Evolutionary conservation across 768 basidiomycete genomes (phyloP).

Genomic region (Psilocybe subaeruginosa): DNA sequence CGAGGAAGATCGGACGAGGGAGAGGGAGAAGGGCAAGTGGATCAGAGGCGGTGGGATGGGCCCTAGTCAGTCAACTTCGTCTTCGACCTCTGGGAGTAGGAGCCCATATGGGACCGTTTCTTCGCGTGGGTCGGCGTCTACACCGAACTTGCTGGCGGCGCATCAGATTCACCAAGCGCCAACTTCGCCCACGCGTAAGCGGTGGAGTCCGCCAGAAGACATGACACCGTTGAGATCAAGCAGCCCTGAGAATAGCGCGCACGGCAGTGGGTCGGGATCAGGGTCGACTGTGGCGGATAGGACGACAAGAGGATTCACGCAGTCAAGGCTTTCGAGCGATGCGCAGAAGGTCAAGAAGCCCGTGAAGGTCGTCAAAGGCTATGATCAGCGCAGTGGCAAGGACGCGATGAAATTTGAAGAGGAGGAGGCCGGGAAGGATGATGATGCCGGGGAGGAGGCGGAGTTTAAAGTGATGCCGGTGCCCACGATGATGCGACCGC

Average conservation of each 20-base stretch:
- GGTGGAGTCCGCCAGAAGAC: constrained; percentile 53
- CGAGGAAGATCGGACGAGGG: constrained; percentile 17
- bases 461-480: constrained; percentile 41
- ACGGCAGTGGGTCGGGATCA: constrained; percentile 12
- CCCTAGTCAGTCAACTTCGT: background rate
- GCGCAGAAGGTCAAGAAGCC: background rate
- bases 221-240: constrained; percentile 58
- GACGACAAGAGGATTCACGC: constrained; percentile 7
- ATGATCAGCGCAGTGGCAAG: background rate
- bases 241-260: constrained; percentile 43
- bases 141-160: constrained; percentile 55
- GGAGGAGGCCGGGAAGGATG: background rate
- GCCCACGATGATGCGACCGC: constrained; percentile 38
- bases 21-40: constrained; percentile 17
- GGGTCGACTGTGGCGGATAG: constrained; percentile 18
- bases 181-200: constrained; percentile 42
- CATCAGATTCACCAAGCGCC: constrained; percentile 40
- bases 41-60: constrained; percentile 11
- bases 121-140: constrained; percentile 58
- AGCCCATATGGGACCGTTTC: constrained; percentile 14
- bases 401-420: background rate
- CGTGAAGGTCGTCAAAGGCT: background rate
- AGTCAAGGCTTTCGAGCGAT: background rate
- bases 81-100: background rate
- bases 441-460: constrained; percentile 19